phyloP scores from a whole-genome alignment of 345 rosid genomes.

The Arabidopsis arenosa region DNA sequence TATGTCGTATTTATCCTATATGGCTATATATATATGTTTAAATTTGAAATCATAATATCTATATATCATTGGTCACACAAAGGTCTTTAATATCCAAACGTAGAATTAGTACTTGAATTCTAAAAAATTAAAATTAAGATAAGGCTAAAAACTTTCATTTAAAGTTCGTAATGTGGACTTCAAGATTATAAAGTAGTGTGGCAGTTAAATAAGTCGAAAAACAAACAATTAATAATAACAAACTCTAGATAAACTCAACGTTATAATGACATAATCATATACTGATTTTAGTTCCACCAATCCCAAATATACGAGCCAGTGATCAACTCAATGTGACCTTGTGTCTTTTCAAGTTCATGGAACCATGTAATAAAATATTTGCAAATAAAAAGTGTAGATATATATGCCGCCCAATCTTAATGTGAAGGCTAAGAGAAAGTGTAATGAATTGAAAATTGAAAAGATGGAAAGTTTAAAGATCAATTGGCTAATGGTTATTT shows the following conservation, averaged over 20 bases:
- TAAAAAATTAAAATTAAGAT: not conserved
- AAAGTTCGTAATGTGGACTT: not conserved
- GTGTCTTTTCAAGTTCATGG: not conserved
- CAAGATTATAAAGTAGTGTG: too few species aligned
- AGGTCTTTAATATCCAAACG: not conserved
- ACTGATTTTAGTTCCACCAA: not conserved
- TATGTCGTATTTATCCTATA: too few species aligned
- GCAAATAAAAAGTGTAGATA: not conserved
- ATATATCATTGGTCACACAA: not conserved
- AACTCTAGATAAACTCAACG: not conserved
- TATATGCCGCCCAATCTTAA: not conserved
- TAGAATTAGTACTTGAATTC: not conserved
- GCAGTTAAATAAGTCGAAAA: too few species aligned
- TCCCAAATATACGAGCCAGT: not conserved
- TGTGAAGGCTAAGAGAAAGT: not conserved
- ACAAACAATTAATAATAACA: too few species aligned
- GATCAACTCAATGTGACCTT: conserved; percentile 9
- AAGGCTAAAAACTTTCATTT: not conserved
- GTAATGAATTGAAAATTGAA: conserved; percentile 3
- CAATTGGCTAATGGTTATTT: not conserved
- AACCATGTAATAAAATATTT: not conserved
- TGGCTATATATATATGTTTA: too few species aligned
- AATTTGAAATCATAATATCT: too few species aligned
- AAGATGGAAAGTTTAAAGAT: not conserved
- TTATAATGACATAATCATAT: too few species aligned